Conservation (phyloP, 805 yeast genomes). For the Candida sonorensis region DNA sequence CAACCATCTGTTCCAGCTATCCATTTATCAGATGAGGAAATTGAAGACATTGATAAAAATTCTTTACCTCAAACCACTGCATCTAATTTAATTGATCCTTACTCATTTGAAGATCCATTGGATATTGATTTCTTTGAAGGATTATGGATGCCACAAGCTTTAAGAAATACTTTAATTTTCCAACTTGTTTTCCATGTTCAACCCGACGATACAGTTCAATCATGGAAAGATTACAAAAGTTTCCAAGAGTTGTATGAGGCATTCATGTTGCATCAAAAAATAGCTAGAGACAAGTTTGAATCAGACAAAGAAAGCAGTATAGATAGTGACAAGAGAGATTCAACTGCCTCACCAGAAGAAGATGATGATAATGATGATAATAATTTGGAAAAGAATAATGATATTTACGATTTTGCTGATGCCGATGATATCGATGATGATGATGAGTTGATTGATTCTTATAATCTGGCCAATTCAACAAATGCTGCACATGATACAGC, state of each 20-base stretch:
- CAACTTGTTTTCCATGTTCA: slow-evolving; percentile 87
- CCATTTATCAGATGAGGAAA: slow-evolving; percentile 36
- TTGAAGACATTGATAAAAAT: slow-evolving; percentile 31
- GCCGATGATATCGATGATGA: too few relatives aligned
- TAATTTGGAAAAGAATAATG: slow-evolving; percentile 1
- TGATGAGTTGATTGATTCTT: slow-evolving; percentile 2
- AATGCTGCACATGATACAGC: background rate
- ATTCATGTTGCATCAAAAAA: slow-evolving; percentile 31
- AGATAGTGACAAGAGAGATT: background rate
- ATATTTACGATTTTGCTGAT: background rate
- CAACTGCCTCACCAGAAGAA: background rate
- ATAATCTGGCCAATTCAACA: background rate
- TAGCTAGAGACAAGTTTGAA: slow-evolving; percentile 6
- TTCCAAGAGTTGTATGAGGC: slow-evolving; percentile 55
- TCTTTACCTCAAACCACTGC: slow-evolving; percentile 27
- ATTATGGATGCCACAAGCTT: slow-evolving; percentile 76
- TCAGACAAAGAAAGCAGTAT: background rate
- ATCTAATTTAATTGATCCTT: slow-evolving; percentile 69
- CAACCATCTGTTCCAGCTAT: slow-evolving; percentile 21
- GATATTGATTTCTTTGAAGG: slow-evolving; percentile 78
- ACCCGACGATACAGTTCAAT: slow-evolving; percentile 85
- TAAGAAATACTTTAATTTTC: slow-evolving; percentile 74
- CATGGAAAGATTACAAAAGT: slow-evolving; percentile 86
- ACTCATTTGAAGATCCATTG: slow-evolving; percentile 81
- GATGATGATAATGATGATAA: background rate